Percentiles rank a stretch among this genome's conserved stretches.
Evolutionary conservation across 495 filamentous ascomycete species (phyloP).

Genomic region (Penicillium manginii): DNA sequence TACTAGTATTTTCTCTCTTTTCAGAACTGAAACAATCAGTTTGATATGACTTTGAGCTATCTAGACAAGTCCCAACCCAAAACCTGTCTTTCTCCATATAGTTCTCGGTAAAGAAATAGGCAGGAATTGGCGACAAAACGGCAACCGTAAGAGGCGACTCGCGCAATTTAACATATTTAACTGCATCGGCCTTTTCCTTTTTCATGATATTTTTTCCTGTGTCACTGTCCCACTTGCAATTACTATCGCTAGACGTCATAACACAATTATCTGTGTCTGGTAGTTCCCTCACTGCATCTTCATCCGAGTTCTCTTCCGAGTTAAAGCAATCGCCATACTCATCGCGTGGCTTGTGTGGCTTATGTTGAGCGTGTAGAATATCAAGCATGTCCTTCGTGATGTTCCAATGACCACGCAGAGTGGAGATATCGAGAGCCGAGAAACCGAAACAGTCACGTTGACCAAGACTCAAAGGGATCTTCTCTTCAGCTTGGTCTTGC

Average conservation of each 20-base stretch:
- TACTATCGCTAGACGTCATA: not conserved
- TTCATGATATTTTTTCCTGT: not conserved
- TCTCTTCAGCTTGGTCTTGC: not conserved
- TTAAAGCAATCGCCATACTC: not conserved
- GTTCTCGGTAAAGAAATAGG: not conserved
- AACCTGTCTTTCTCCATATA: not conserved
- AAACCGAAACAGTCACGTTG: not conserved
- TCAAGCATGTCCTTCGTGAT: not conserved
- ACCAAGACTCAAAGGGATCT: not conserved
- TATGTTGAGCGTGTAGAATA: slow-evolving; percentile 2
- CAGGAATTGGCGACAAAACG: not conserved
- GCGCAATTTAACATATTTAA: not conserved
- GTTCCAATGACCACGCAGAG: not conserved
- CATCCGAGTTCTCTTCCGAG: not conserved
- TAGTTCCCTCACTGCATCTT: not conserved
- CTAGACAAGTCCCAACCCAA: not conserved
- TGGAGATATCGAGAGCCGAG: not conserved
- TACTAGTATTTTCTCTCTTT: not conserved
- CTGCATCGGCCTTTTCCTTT: not conserved
- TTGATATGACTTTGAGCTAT: not conserved
- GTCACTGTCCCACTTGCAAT: not conserved
- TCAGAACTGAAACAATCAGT: not conserved
- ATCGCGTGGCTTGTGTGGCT: not conserved
- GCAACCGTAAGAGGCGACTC: not conserved
- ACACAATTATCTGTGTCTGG: not conserved